A percentile compares a stretch with the other conserved stretches of the same genome.
Evolutionary conservation across 768 basidiomycete species (phyloP).

Genomic region (Lactarius trivialis): DNA sequence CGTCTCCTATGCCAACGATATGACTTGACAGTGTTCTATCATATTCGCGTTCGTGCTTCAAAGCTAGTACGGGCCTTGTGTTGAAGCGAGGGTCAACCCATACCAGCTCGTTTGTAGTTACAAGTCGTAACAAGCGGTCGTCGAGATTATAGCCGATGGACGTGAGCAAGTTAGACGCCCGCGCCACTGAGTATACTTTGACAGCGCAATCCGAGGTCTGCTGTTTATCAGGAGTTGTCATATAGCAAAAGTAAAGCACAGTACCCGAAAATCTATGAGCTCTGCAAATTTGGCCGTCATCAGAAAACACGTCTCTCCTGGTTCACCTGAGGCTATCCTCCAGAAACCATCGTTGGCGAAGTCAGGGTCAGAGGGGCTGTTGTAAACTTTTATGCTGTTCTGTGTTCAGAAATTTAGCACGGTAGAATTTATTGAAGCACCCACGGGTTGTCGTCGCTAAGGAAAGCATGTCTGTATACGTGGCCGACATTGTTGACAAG

Average conservation of each 20-base stretch:
- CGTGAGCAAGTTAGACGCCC: constrained; percentile 41
- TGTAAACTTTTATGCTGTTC: constrained; percentile 9
- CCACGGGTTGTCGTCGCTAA: neutral
- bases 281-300: constrained; percentile 40
- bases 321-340: constrained; percentile 39
- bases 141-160: constrained; percentile 41
- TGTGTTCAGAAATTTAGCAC: neutral
- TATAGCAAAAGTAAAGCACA: constrained; percentile 16
- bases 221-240: neutral
- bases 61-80: constrained; percentile 51
- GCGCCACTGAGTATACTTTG: constrained; percentile 33
- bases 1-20: constrained; percentile 33
- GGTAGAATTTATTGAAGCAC: neutral
- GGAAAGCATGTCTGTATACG: constrained; percentile 6
- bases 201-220: constrained; percentile 5
- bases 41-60: constrained; percentile 51
- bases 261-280: constrained; percentile 53
- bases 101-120: constrained; percentile 53
- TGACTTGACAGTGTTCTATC: constrained; percentile 50
- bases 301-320: constrained; percentile 38
- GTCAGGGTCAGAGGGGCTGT: neutral
- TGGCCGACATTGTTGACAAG: constrained; percentile 10
- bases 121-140: constrained; percentile 45
- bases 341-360: constrained; percentile 38
- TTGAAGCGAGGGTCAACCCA: constrained; percentile 66